Conservation (phyloP, 371 early-diverging fungal genomes). For the Syncephalastrum sp. region DNA sequence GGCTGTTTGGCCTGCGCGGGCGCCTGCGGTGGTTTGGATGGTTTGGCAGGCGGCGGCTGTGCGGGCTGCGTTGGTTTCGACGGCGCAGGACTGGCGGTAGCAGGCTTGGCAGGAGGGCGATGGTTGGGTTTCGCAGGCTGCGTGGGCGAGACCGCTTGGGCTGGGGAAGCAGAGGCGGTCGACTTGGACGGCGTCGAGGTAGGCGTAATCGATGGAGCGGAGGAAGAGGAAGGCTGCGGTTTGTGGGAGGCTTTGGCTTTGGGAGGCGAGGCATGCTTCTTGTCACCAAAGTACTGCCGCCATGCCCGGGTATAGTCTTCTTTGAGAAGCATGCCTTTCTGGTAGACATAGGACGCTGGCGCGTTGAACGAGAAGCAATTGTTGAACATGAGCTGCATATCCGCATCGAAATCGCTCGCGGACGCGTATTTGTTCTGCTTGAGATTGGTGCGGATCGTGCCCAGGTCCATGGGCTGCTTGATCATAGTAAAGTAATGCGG, state of each 20-base stretch:
- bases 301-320: constrained; percentile 60
- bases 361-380: constrained; percentile 77
- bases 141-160: neutral
- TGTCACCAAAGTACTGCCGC: constrained; percentile 36
- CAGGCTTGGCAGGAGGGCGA: neutral
- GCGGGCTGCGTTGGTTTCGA: neutral
- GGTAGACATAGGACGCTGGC: constrained; percentile 75
- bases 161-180: neutral
- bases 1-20: neutral
- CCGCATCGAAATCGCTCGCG: constrained; percentile 46
- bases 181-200: neutral
- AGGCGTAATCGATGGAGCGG: neutral
- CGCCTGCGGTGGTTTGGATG: constrained; percentile 3
- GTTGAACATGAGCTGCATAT: constrained; percentile 51
- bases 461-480: constrained; percentile 97
- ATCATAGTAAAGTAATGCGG: constrained; percentile 81
- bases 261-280: constrained; percentile 1
- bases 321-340: constrained; percentile 61
- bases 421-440: constrained; percentile 38
- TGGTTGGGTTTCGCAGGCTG: too few relatives aligned
- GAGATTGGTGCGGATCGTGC: constrained; percentile 84
- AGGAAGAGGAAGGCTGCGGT: neutral
- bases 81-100: neutral
- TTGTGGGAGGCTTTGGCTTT: neutral
- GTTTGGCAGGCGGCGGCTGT: neutral